phyloP scores from a whole-genome alignment of 768 basidiomycete genomes.

The Favolaschia claudopus region DNA sequence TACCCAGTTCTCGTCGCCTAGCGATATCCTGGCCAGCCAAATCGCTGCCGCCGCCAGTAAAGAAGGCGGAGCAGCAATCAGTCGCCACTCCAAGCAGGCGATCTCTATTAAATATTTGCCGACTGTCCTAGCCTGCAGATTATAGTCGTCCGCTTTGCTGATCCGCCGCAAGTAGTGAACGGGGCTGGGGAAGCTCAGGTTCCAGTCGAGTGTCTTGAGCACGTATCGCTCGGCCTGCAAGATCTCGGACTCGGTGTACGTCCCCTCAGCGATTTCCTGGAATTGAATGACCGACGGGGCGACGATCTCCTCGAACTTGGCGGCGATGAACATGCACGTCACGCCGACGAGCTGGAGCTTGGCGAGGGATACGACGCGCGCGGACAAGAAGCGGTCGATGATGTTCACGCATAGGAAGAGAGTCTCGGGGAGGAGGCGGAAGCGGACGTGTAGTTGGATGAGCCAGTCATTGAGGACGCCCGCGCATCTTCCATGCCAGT shows the following conservation, averaged over 20 bases:
- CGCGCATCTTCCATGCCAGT: conserved; percentile 96
- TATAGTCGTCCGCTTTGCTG: conserved; percentile 97
- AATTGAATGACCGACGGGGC: conserved; percentile 93
- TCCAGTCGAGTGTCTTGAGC: conserved; percentile 92
- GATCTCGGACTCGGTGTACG: conserved; percentile 84
- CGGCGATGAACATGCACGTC: conserved; percentile 90
- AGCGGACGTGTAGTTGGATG: conserved; percentile 92
- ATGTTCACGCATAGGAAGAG: conserved; percentile 95
- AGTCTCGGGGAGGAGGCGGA: conserved; percentile 92
- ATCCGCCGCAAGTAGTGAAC: conserved; percentile 91
- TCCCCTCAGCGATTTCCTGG: conserved; percentile 82
- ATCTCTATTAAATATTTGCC: conserved; percentile 97
- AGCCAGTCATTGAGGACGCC: conserved; percentile 96
- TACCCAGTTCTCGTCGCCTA: conserved; percentile 91
- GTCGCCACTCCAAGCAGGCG: conserved; percentile 83
- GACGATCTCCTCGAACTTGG: conserved; percentile 96
- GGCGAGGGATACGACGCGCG: conserved; percentile 83
- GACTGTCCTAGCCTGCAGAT: conserved; percentile 89
- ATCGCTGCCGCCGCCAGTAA: conserved; percentile 88
- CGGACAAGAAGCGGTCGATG: conserved; percentile 83
- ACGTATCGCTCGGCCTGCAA: conserved; percentile 85
- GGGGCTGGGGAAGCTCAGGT: conserved; percentile 91
- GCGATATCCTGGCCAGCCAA: conserved; percentile 87
- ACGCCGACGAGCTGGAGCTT: conserved; percentile 97
- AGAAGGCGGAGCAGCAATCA: conserved; percentile 85